Evolutionary conservation across 495 filamentous ascomycete genomes (phyloP), one percentile per base, ranked within the genome.

Genomic region (Penicillium lagena): DNA sequence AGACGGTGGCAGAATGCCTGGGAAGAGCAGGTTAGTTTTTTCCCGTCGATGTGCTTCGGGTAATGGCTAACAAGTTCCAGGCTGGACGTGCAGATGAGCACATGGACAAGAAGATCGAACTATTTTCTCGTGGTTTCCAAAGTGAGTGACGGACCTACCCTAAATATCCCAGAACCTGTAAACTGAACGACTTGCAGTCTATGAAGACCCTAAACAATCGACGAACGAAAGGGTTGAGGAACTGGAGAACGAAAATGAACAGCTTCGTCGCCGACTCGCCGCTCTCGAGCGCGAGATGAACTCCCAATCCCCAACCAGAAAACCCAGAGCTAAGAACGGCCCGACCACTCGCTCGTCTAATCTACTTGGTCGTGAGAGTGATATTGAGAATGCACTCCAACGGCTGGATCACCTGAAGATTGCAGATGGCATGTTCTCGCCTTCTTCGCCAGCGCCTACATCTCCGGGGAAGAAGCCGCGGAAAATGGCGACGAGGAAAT

Each of bases 81-180:
- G 55, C 66, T 43, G 81, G 76, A 32, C 71, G 70, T 33, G 72
- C 77, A 31, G 87, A 95, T 34, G 88, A 88, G 59, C 89, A 93
- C 64, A 73, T 94, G 45, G 90, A 96, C 60, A 76, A 79, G 51
- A 98, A 98, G 67, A 75, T 96, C 9, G 93, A 96, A 55, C 79
- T 96, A 15, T 70, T 95, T 39, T 81, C 85, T 38, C 73, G 83
- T 32, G 78, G 79, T 12, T 82, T 91, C 33, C 76, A 77, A 50
- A 74, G 72, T 74, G 59, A 58, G 64, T 52, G 22, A 22, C 4
- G 22, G 15, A 4, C 22, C 22, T 39, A 4, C 9, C n/a, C 12
- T 12, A 46, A 7, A 37, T 38, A 37, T 22, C 2, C 9, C 6
- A 10, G 9, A 15, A 50, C 37, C 9, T 27, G 13, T 12, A 35